phyloP scores from a whole-genome alignment of 441 rosid species.

The Adansonia rubrostipa region DNA sequence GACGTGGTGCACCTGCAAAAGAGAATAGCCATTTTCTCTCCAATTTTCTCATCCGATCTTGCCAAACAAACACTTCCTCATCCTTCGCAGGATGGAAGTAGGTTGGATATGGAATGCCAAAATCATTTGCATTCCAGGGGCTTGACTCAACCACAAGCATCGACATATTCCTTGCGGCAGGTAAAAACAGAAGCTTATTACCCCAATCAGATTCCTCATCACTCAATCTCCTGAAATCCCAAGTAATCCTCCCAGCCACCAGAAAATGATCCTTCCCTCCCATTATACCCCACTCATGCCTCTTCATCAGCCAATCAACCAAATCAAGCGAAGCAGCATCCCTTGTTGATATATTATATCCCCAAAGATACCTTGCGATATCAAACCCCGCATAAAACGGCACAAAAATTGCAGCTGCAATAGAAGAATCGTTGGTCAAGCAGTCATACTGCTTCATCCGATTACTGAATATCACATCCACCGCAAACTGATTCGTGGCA shows the following conservation, averaged over 20 bases:
- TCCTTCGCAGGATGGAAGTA: conserved; percentile 96
- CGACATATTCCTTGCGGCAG: conserved; percentile 94
- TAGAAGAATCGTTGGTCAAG: conserved; percentile 81
- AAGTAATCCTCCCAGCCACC: conserved; percentile 94
- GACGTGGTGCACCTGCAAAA: conserved; percentile 98
- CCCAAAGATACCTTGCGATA: conserved; percentile 90
- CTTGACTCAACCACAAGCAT: conserved; percentile 99
- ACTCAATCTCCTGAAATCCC: conserved; percentile 93
- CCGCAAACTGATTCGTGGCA: conserved; percentile 91
- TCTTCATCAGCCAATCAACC: conserved; percentile 89
- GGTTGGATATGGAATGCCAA: conserved; percentile 93
- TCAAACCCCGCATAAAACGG: conserved; percentile 98
- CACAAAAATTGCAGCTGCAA: conserved; percentile 92
- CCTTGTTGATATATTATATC: conserved; percentile 68
- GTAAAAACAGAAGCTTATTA: conserved; percentile 87
- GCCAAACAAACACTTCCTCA: conserved; percentile 87
- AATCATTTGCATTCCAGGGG: conserved; percentile 97
- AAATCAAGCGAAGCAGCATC: conserved; percentile 94
- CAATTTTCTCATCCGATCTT: conserved; percentile 85
- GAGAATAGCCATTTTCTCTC: conserved; percentile 96
- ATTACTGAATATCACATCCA: conserved; percentile 83
- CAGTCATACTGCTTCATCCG: conserved; percentile 96
- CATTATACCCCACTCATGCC: conserved; percentile 91
- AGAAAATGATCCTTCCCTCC: conserved; percentile 93
- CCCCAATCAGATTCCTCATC: conserved; percentile 90